Conservation (phyloP, 208 protist species). For the Tritrichomonas foetus region DNA sequence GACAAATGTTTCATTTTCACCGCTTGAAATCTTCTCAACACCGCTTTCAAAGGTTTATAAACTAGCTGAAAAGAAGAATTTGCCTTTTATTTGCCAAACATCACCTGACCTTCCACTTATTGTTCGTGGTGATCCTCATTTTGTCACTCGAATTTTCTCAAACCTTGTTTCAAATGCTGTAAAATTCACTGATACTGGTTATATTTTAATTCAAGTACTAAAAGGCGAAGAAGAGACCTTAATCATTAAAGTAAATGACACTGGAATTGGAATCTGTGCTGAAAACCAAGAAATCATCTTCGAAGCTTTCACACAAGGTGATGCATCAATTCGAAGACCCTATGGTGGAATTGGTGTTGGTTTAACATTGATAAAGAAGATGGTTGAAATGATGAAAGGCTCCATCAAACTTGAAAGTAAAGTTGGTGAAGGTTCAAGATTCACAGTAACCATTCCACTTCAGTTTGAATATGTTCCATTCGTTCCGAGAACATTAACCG, state of each 20-base stretch:
- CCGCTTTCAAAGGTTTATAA: no score
- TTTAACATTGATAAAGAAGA: not conserved
- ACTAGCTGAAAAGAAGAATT: not conserved
- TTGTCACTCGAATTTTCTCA: constrained; percentile 49
- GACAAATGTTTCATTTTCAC: not conserved
- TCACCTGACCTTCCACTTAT: not conserved
- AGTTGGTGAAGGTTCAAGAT: not conserved
- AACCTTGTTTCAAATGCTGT: constrained; percentile 58
- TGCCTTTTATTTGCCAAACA: not conserved
- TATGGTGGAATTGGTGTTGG: not conserved
- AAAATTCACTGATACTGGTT: constrained; percentile 54
- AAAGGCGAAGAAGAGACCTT: not conserved
- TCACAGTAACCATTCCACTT: not conserved
- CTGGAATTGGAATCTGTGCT: not conserved
- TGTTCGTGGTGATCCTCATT: not conserved
- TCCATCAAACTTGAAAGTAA: not conserved
- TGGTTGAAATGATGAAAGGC: not conserved
- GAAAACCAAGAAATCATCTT: not conserved
- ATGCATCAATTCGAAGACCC: not conserved
- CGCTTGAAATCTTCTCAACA: not conserved
- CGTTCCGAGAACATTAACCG: not conserved
- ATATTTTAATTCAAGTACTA: not conserved
- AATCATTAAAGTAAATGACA: not conserved
- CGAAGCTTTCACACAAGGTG: not conserved
- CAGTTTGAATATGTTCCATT: not conserved